Percentiles rank a stretch among this genome's conserved stretches.
Conservation (phyloP, 2,329 filamentous ascomycete species). For the Amylocarpus encephaloides region DNA sequence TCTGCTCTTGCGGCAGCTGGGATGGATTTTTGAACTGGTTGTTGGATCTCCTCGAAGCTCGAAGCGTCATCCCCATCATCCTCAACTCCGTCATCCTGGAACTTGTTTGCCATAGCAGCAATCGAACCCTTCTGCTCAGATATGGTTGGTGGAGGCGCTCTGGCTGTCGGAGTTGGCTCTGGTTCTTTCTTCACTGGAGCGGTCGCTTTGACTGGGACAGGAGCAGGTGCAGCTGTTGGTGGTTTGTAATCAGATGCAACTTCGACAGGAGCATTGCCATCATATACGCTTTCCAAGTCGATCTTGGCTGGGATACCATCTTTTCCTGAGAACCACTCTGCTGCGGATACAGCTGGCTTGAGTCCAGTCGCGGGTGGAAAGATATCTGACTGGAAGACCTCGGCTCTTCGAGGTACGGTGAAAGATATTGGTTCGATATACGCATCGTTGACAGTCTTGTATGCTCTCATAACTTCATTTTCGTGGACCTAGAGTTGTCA, state of each 20-base stretch:
- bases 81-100: constrained; percentile 64
- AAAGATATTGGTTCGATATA: constrained; percentile 98
- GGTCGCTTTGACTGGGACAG: constrained; percentile 38
- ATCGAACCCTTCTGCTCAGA: constrained; percentile 85
- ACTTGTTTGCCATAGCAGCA: constrained; percentile 77
- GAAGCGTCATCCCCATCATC: constrained; percentile 55
- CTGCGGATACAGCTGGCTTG: constrained; percentile 71
- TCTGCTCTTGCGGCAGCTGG: constrained; percentile 35
- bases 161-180: constrained; percentile 40
- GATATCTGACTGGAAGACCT: constrained; percentile 95
- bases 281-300: constrained; percentile 86
- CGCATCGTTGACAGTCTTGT: constrained; percentile 91
- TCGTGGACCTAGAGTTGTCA: constrained; percentile 62
- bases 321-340: constrained; percentile 85
- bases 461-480: constrained; percentile 91
- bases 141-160: constrained; percentile 59
- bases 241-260: constrained; percentile 64
- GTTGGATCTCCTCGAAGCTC: constrained; percentile 80
- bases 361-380: constrained; percentile 78
- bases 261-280: constrained; percentile 74
- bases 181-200: constrained; percentile 46
- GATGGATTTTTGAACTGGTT: constrained; percentile 58
- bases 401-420: constrained; percentile 86
- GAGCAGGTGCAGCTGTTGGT: constrained; percentile 33
- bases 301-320: constrained; percentile 82